Conservation (phyloP, 2,329 filamentous ascomycete genomes). For the Colletotrichum simmondsii region DNA sequence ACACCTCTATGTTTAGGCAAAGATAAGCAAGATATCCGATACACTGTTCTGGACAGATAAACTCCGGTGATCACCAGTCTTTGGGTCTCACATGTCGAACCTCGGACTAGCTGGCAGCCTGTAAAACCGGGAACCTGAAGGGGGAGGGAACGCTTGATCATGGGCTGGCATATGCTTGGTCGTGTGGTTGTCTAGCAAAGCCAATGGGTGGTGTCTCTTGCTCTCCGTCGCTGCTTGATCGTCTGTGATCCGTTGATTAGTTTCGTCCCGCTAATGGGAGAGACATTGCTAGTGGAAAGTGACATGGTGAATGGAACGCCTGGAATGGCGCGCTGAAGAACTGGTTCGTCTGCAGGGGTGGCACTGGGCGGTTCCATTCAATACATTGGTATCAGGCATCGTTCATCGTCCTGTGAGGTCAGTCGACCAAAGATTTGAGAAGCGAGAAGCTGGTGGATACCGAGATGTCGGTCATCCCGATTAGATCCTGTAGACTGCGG, state of each 20-base stretch:
- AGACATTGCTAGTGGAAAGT: not conserved
- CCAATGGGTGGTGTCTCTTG: not conserved
- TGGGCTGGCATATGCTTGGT: not conserved
- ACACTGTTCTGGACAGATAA: not conserved
- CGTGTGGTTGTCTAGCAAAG: not conserved
- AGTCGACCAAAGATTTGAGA: not conserved
- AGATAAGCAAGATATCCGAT: not conserved
- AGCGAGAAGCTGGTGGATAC: constrained; percentile 8
- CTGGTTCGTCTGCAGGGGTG: not conserved
- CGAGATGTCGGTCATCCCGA: constrained; percentile 16
- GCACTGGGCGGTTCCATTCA: not conserved
- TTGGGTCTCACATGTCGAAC: not conserved
- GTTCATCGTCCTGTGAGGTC: not conserved
- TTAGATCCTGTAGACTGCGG: constrained; percentile 27
- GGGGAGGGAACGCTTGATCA: not conserved
- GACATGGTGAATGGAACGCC: not conserved
- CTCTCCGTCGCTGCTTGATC: not conserved
- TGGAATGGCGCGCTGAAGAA: not conserved
- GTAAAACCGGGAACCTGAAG: not conserved
- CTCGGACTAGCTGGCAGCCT: not conserved
- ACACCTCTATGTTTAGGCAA: not conserved
- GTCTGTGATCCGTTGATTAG: not conserved
- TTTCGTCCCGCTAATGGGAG: not conserved
- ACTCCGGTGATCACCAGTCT: not conserved
- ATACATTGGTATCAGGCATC: not conserved